Evolutionary conservation across 495 filamentous ascomycete genomes (phyloP).

Genomic region (Copromyces sp.): DNA sequence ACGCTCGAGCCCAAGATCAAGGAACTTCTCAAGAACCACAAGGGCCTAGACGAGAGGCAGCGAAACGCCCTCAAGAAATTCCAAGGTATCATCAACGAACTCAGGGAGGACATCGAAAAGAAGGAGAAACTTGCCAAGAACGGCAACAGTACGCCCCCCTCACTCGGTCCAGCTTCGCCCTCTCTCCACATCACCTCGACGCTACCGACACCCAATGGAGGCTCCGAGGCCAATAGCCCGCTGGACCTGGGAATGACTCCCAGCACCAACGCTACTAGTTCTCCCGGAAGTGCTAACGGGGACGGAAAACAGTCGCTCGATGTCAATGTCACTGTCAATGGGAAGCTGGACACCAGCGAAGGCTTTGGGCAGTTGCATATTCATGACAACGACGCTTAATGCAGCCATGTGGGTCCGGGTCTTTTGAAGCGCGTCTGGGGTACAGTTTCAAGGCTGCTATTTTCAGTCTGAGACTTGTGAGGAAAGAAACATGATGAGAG

Average conservation of each 20-base stretch:
- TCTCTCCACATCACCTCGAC: slow-evolving; percentile 37
- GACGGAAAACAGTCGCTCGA: not conserved
- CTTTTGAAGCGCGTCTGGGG: not conserved
- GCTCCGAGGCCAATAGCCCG: slow-evolving; percentile 54
- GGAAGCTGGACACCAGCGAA: not conserved
- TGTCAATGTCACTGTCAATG: not conserved
- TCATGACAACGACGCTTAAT: not conserved
- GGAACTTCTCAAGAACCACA: not conserved
- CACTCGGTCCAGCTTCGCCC: slow-evolving; percentile 15
- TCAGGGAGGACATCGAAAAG: slow-evolving; percentile 60
- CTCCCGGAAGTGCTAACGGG: not conserved
- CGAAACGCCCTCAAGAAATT: slow-evolving; percentile 50
- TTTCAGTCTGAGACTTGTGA: not conserved
- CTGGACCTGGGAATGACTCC: slow-evolving; percentile 45
- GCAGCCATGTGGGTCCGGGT: not conserved
- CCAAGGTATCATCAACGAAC: slow-evolving; percentile 47
- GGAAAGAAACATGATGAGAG: not conserved
- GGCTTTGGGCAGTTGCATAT: not conserved
- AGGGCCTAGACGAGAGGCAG: not conserved
- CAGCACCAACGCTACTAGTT: slow-evolving; percentile 40
- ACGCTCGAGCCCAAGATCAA: not conserved
- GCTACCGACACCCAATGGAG: slow-evolving; percentile 48
- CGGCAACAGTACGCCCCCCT: slow-evolving; percentile 8
- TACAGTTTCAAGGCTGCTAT: not conserved
- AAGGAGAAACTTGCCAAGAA: slow-evolving; percentile 70